Conservation (phyloP, 2,329 filamentous ascomycete species). For the Cordyceps javanica region DNA sequence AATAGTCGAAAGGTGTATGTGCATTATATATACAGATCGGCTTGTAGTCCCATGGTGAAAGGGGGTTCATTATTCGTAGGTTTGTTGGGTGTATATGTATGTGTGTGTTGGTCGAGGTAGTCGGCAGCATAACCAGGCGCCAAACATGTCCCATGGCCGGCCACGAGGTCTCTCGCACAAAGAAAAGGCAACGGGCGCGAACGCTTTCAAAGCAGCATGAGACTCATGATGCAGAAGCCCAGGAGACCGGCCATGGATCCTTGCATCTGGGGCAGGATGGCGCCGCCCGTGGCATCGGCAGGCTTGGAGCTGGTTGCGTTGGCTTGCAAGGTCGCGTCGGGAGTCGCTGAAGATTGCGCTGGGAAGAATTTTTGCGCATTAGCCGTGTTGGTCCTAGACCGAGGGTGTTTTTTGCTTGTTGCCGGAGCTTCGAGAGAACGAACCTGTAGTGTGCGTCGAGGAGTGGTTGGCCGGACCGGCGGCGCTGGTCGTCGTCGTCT, state of each 20-base stretch:
- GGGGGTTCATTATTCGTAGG: slow-evolving; percentile 12
- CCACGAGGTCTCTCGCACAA: slow-evolving; percentile 2
- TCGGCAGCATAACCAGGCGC: not conserved
- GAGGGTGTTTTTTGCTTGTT: no score
- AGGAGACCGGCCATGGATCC: slow-evolving; percentile 29
- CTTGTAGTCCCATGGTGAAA: not conserved
- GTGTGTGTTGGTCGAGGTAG: not conserved
- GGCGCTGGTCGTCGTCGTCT: no score
- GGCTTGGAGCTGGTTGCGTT: slow-evolving; percentile 23
- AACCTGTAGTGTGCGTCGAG: slow-evolving; percentile 3
- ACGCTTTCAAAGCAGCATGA: slow-evolving; percentile 30
- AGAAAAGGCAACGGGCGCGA: not conserved
- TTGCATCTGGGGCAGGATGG: slow-evolving; percentile 27
- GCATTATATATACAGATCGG: slow-evolving; percentile 4
- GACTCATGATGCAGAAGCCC: slow-evolving; percentile 31
- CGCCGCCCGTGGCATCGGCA: slow-evolving; percentile 26
- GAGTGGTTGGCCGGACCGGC: not conserved
- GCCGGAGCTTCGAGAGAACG: no score
- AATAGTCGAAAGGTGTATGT: not conserved
- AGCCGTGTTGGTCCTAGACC: not conserved
- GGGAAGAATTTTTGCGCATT: not conserved
- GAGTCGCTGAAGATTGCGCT: slow-evolving; percentile 3
- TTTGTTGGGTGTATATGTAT: no score
- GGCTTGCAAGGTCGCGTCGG: slow-evolving; percentile 11
- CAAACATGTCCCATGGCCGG: slow-evolving; percentile 11